Evolutionary conservation across 176 grass and related monocot genomes (phyloP).

Genomic region (Oryza glumipatula): DNA sequence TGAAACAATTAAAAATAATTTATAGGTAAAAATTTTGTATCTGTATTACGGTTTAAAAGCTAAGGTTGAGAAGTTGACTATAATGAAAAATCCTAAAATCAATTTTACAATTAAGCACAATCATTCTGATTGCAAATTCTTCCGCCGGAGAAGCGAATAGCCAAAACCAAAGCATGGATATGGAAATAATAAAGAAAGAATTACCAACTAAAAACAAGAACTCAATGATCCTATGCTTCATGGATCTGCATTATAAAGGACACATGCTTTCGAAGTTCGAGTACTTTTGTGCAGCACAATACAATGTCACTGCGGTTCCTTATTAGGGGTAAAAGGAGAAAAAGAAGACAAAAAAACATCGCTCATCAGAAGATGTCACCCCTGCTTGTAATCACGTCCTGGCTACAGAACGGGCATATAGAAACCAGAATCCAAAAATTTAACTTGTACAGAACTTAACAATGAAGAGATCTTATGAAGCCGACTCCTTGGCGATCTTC

Average conservation of each 20-base stretch:
- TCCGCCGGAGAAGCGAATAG: too few species aligned
- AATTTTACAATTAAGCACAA: too few species aligned
- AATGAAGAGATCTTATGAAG: conserved; percentile 48
- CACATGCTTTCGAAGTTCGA: conserved; percentile 17
- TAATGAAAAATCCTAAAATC: too few species aligned
- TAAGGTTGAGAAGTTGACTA: too few species aligned
- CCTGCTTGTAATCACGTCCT: conserved; percentile 48
- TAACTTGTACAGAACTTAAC: conserved; percentile 55
- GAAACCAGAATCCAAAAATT: conserved; percentile 58
- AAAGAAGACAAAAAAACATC: conserved; percentile 40
- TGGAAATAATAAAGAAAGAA: background rate
- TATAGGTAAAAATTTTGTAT: too few species aligned
- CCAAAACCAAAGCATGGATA: background rate
- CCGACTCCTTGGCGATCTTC: conserved; percentile 79
- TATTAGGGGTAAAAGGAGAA: conserved; percentile 44
- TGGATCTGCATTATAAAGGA: conserved; percentile 41
- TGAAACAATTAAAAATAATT: too few species aligned
- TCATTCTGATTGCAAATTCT: too few species aligned
- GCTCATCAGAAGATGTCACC: conserved; percentile 57
- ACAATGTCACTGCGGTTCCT: conserved; percentile 48
- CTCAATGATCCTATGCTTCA: conserved; percentile 26
- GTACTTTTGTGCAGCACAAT: conserved; percentile 31
- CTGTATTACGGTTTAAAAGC: too few species aligned
- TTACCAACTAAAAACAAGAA: conserved; percentile 34
- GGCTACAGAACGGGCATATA: conserved; percentile 45